Percentiles rank a stretch among this genome's conserved stretches.
Evolutionary conservation across 306 rosid species (phyloP).

Genomic region (Prunus mira): DNA sequence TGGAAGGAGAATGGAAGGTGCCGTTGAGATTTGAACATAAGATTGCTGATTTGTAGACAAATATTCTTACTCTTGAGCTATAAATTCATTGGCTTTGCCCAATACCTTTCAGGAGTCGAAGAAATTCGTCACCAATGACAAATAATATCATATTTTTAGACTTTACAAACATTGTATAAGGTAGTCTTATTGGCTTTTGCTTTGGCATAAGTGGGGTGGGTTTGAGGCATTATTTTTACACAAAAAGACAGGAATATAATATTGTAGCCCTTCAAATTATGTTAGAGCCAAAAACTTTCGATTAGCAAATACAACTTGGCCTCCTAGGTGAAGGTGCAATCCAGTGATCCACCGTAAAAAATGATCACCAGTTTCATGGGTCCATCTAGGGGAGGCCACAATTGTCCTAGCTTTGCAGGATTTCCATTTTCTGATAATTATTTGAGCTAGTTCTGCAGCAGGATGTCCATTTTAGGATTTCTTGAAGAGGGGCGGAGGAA

Average conservation of each 20-base stretch:
- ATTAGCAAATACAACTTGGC: neutral
- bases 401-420: neutral
- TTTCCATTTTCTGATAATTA: neutral
- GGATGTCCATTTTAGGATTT: no score
- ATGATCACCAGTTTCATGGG: neutral
- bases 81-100: no score
- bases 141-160: neutral
- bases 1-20: no score
- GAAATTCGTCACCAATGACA: neutral
- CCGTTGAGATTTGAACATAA: no score
- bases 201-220: neutral
- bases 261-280: neutral
- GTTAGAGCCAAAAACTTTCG: neutral
- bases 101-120: neutral
- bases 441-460: neutral
- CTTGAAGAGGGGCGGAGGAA: no score
- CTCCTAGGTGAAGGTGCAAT: neutral
- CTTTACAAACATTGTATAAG: neutral
- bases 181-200: neutral
- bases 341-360: neutral
- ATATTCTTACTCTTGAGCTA: no score
- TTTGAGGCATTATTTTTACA: neutral
- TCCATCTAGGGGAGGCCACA: neutral
- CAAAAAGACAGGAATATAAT: neutral
- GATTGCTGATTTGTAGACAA: rapidly evolving